Percentiles rank a stretch among this genome's conserved stretches.
Evolutionary conservation across 2,329 filamentous ascomycete species (phyloP).

Genomic region (Aspergillus nomiae): DNA sequence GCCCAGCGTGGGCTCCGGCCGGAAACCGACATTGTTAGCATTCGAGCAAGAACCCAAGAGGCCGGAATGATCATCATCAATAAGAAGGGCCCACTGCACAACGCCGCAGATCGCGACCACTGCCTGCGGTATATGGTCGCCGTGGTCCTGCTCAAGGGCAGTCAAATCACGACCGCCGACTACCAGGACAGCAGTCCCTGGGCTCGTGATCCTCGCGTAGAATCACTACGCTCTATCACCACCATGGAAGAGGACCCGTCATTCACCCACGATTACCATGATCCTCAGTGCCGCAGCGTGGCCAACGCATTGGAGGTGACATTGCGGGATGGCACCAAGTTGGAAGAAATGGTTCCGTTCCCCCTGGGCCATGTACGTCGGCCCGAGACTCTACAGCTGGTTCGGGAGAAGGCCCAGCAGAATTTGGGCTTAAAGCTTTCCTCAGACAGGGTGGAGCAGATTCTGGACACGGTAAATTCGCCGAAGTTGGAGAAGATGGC

Average conservation of each 20-base stretch:
- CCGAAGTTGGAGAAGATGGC: background rate
- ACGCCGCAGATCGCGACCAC: slow-evolving; percentile 40
- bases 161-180: slow-evolving; percentile 24
- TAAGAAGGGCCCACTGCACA: slow-evolving; percentile 29
- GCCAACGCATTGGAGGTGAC: slow-evolving; percentile 30
- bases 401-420: background rate
- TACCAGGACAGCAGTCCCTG: slow-evolving; percentile 31
- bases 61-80: slow-evolving; percentile 38
- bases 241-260: slow-evolving; percentile 25
- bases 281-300: slow-evolving; percentile 29
- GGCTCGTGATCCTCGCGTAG: slow-evolving; percentile 22
- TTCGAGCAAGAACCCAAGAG: slow-evolving; percentile 32
- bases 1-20: slow-evolving; percentile 12
- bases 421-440: background rate
- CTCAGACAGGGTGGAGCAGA: background rate
- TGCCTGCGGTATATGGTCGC: slow-evolving; percentile 39
- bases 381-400: background rate
- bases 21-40: slow-evolving; percentile 23
- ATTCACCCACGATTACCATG: slow-evolving; percentile 34
- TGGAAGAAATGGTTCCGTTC: slow-evolving; percentile 41
- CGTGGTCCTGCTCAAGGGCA: slow-evolving; percentile 34
- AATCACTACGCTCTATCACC: slow-evolving; percentile 28
- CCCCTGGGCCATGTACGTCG: slow-evolving; percentile 28
- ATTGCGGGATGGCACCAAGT: slow-evolving; percentile 23
- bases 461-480: background rate